Evolutionary conservation across 2,329 filamentous ascomycete species (phyloP), one percentile per base, ranked within the genome.

Genomic region (Ophiosphaerella herpotricha): DNA sequence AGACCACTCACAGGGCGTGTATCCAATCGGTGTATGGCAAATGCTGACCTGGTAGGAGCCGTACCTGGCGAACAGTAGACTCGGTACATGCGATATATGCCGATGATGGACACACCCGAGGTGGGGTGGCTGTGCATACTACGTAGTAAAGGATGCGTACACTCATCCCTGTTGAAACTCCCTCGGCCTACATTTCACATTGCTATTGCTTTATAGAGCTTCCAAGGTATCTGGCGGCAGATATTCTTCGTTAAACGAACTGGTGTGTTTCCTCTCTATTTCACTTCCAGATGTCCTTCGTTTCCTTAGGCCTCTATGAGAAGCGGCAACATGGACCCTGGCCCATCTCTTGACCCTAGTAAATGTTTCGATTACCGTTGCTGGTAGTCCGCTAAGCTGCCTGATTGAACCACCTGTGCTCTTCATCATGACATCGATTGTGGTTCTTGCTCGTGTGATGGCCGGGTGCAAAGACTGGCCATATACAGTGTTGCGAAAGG

Each of bases 381-480:
- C 71, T 9, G 64, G 64, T 5, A 64, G 50, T 1, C 54, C 58
- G 9, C 69, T 75, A 61, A 58, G 66, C 57, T 74, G 68, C 33
- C 88, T 69, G 41, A 82, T 79, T 18, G 74, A 76, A 1, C 76
- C 68, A 4, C 75, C 80, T 62, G 74, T 78, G 48, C 78, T 75
- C 18, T 84, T 80, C 61, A 84, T 84, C 14, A 95, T 73, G 37
- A 95, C 74, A 54, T 86, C 80, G 23, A 93, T 76, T 54, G 81
- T 84, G 4, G 91, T 78, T 39, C 67, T 67, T 21, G 91, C 81
- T 58, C 83, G 86, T 7, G 90, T 92, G 61, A 89, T 81, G 7
- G 85, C 84, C 55, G 82, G 83, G 24, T 88, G 83, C 54, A 97
- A 75, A 64, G 88, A 94, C 70, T 95, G 89, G 0, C 93, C 92